Evolutionary conservation across 331 rosid species (phyloP).

Genomic region (Telfairia occidentalis): DNA sequence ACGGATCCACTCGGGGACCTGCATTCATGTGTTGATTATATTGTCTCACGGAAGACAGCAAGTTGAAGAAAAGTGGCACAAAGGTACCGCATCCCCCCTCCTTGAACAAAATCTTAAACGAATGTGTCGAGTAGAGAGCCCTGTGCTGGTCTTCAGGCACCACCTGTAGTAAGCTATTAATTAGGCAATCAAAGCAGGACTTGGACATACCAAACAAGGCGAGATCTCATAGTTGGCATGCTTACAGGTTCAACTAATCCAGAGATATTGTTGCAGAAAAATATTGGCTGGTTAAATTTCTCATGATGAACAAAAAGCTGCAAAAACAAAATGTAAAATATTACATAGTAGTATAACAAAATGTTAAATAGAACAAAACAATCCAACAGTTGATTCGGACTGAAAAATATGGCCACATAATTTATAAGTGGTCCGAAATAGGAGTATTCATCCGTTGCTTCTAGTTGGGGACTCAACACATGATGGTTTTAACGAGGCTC

Average conservation of each 20-base stretch:
- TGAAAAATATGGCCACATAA: not conserved
- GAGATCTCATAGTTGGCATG: conserved; percentile 7
- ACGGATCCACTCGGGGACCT: conserved; percentile 55
- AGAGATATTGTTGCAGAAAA: conserved; percentile 89
- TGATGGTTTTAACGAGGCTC: not conserved
- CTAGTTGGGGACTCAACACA: not conserved
- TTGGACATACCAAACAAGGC: not conserved
- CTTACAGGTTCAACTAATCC: conserved; percentile 95
- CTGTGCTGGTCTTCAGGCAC: conserved; percentile 66
- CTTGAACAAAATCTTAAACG: conserved; percentile 85
- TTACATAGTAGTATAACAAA: not conserved
- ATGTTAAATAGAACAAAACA: not conserved
- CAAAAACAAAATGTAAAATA: conserved; percentile 18
- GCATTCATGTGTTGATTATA: conserved; percentile 40
- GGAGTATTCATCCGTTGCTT: not conserved
- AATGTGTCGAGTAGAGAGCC: conserved; percentile 74
- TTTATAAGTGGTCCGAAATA: not conserved
- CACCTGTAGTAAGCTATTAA: conserved; percentile 35
- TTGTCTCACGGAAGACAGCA: conserved; percentile 75
- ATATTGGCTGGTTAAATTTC: conserved; percentile 91
- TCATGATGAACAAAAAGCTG: conserved; percentile 74
- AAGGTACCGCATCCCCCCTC: conserved; percentile 98
- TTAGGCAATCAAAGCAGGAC: not conserved
- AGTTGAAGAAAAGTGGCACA: conserved; percentile 84
- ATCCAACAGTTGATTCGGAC: not conserved